Conservation (phyloP, 306 rosid species). For the Castanopsis chinensis region DNA sequence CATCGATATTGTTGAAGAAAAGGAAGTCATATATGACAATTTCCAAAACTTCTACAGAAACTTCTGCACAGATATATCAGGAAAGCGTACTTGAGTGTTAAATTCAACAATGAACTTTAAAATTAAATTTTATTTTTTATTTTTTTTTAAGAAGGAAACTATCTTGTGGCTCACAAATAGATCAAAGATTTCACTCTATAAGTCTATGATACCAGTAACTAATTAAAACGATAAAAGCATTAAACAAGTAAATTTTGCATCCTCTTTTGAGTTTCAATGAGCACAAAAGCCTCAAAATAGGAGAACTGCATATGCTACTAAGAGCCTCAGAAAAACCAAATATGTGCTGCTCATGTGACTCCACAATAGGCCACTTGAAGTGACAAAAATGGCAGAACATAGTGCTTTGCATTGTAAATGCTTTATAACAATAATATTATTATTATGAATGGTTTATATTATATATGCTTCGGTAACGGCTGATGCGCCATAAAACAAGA, state of each 20-base stretch:
- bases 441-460: not conserved
- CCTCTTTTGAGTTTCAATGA: not conserved
- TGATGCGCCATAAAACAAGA: too few relatives aligned
- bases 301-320: not conserved
- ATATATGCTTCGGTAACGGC: too few relatives aligned
- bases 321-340: not conserved
- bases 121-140: not conserved
- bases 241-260: not conserved
- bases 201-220: not conserved
- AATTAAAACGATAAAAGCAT: not conserved
- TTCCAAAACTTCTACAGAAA: constrained; percentile 95
- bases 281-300: not conserved
- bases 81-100: not conserved
- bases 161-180: not conserved
- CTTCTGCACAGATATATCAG: constrained; percentile 60
- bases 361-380: not conserved
- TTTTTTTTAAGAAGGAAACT: not conserved
- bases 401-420: not conserved
- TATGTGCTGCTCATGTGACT: not conserved
- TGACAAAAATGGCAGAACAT: not conserved
- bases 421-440: not conserved
- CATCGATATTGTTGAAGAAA: constrained; percentile 81
- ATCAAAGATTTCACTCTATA: not conserved
- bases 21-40: constrained; percentile 90
- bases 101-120: not conserved